Percentiles rank a stretch among this genome's conserved stretches.
Conservation (phyloP, 2,329 filamentous ascomycete species). For the Pleomassaria siparia region DNA sequence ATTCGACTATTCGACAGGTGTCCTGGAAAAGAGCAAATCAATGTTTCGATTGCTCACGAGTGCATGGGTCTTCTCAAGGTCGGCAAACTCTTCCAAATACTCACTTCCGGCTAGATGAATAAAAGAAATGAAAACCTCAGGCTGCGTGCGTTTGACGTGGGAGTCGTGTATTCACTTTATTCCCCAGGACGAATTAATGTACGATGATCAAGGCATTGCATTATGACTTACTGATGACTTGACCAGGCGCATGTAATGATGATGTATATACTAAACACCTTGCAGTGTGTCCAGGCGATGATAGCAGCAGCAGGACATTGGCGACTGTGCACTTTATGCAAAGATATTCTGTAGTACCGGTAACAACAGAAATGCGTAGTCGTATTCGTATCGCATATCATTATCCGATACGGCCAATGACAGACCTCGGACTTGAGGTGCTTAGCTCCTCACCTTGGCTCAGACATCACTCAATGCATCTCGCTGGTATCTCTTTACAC, state of each 20-base stretch:
- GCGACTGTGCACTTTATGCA: not conserved
- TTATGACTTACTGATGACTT: not conserved
- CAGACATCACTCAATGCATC: not conserved
- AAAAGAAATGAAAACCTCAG: conserved; percentile 42
- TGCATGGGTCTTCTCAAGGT: conserved; percentile 44
- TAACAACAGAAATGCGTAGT: too few relatives aligned
- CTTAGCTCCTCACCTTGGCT: conserved; percentile 1
- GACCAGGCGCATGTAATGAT: not conserved
- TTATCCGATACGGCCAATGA: not conserved
- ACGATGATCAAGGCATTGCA: not conserved
- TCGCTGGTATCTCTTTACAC: not conserved
- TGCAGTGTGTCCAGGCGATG: not conserved
- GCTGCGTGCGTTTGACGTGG: conserved; percentile 32
- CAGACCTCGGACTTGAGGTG: not conserved
- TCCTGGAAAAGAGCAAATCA: conserved; percentile 44
- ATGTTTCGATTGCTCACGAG: conserved; percentile 39
- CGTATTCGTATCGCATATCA: not conserved
- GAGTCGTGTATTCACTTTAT: conserved; percentile 16
- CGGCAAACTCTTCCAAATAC: conserved; percentile 39
- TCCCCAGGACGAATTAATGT: not conserved
- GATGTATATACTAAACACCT: too few relatives aligned
- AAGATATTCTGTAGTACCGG: not conserved
- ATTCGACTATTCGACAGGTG: conserved; percentile 40
- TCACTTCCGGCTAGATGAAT: conserved; percentile 44
- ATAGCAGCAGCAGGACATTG: not conserved